Evolutionary conservation across 129 eudicot species (phyloP), one percentile per base, ranked within the genome.

Genomic region (Logfia minima): DNA sequence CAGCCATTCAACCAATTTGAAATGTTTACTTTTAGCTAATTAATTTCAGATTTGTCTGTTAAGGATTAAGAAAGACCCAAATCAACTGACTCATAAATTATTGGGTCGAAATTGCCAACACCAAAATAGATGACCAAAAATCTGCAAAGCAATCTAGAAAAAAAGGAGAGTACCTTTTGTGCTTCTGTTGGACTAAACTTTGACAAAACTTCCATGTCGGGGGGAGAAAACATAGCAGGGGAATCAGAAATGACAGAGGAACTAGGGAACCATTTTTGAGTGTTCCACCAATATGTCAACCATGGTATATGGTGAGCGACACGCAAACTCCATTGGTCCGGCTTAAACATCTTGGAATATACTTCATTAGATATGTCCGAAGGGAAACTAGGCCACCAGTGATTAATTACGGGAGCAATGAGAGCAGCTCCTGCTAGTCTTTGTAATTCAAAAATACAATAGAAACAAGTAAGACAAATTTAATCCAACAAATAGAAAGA

Each of bases 251-350:
- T 45, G 31, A 89, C 85, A 28, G 85, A 60, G 0, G 64, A 74
- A 78, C 73, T 5, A 17, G 96, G 96, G 87, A 77, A 93, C 87
- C 82, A 79, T 66, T 51, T 84, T 82, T 85, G 92, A 43, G 95
- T 88, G 86, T 90, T 88, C 98, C 96, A 92, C 96, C 96, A 92
- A 82, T 90, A 77, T 4, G 85, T 77, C 8, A 92, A 83, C 90
- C 89, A 86, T n/a, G 98, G 98, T 13, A 71, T 63, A 39, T 93
- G 65, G 75, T 88, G 95, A 61, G 87, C 87, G 32, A 93, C 91
- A 58, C 92, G 70, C 13, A 86, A 68, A 17, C 84, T 81, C 96
- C 98, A 88, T 66, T 88, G 90, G 75, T 90, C 96, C 58, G 79
- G 75, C 14, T 48, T 32, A 24, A 60, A 66, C 62, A 77, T 84